phyloP scores from a whole-genome alignment of 73 alveolate species.

The Symbiodinium natans region DNA sequence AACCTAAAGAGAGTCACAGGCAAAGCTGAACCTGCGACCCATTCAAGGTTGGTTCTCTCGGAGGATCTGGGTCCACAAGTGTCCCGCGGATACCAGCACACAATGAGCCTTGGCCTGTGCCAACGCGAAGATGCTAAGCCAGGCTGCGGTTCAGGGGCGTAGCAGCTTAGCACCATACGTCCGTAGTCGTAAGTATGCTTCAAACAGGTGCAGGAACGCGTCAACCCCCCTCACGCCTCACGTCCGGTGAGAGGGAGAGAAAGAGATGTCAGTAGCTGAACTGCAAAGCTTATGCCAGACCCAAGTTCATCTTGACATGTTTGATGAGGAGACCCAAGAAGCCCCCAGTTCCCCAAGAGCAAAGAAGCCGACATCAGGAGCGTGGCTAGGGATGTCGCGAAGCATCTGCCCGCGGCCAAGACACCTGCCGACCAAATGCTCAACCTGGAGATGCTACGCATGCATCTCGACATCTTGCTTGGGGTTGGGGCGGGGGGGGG shows the following conservation, averaged over 20 bases:
- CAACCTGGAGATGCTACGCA: constrained; percentile 62
- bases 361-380: neutral
- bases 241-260: too few species aligned
- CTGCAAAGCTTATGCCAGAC: neutral
- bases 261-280: too few species aligned
- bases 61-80: constrained; percentile 81
- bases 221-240: neutral
- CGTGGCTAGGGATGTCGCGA: constrained; percentile 62
- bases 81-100: constrained; percentile 72
- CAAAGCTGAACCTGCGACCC: too few species aligned
- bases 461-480: neutral
- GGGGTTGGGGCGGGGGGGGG: neutral
- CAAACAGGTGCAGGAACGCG: too few species aligned
- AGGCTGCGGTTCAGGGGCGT: too few species aligned
- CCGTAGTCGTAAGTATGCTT: too few species aligned
- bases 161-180: too few species aligned
- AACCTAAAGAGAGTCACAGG: too few species aligned
- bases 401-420: constrained; percentile 41
- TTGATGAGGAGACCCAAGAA: neutral
- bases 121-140: too few species aligned
- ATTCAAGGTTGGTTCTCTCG: constrained; percentile 23
- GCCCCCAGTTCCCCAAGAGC: neutral
- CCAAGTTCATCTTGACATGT: neutral
- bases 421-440: constrained; percentile 59
- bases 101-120: neutral